A percentile compares a stretch with the other conserved stretches of the same genome.
phyloP scores from a whole-genome alignment of 2,329 filamentous ascomycete species.

The Penicillium sclerotigenum region DNA sequence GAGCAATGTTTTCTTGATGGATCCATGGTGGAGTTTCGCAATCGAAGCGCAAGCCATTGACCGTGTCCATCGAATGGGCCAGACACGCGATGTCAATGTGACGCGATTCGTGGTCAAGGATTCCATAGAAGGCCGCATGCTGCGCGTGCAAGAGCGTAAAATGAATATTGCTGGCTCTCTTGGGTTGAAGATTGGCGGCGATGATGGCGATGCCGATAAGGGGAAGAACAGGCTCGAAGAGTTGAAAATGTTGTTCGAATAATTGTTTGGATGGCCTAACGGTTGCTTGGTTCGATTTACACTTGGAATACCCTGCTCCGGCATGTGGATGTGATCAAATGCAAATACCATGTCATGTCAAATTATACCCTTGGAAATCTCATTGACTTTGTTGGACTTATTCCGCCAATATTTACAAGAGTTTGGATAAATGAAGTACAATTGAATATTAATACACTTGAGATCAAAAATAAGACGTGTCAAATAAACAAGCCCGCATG shows the following conservation, averaged over 20 bases:
- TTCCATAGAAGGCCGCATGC: constrained; percentile 93
- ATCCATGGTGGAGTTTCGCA: constrained; percentile 98
- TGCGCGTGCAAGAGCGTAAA: constrained; percentile 89
- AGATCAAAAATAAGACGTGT: not conserved
- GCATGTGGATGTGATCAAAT: not conserved
- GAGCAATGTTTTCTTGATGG: constrained; percentile 95
- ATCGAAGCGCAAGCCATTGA: constrained; percentile 97
- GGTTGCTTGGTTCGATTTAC: not conserved
- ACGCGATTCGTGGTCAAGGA: constrained; percentile 83
- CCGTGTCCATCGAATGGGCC: constrained; percentile 94
- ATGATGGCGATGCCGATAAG: constrained; percentile 85
- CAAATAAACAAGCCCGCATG: not conserved
- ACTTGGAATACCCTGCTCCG: not conserved
- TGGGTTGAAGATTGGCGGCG: constrained; percentile 93
- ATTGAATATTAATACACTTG: constrained; percentile 10
- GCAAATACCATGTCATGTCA: not conserved
- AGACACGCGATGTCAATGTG: constrained; percentile 80
- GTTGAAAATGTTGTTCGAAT: constrained; percentile 76
- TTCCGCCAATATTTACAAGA: not conserved
- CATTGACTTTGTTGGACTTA: not conserved
- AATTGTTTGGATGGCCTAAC: not conserved
- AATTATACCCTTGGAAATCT: not conserved
- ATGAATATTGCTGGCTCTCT: constrained; percentile 82
- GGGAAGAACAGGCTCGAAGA: constrained; percentile 86
- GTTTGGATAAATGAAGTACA: not conserved